Base-by-base conservation (phyloP, 169 alveolate species). In the Amoebophrya sp. region DNA sequence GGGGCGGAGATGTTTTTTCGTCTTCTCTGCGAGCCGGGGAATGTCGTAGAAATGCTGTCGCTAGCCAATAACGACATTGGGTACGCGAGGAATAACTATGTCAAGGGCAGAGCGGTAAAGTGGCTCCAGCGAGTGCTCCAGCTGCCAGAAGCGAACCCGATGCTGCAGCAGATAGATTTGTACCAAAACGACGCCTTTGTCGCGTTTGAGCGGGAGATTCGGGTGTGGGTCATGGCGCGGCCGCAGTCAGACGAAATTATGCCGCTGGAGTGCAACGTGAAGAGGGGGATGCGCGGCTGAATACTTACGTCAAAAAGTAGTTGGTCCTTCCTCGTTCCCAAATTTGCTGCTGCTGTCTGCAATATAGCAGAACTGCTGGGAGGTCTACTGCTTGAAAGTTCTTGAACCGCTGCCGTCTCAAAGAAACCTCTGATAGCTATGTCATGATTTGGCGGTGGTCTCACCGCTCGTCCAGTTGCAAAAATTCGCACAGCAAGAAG, bases 1-100 rank as follows among this genome's bases (percentile, higher is more conserved):
- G 83, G 83, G 39, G 83, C 83, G 83, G 83, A 66, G 83, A 66
- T 66, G 83, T 66, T 66, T 25, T 66, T 66, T 25, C 83, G 83
- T 2, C 18, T 66, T 0, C 83, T 66, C 35, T 66, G 83, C 83
- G 83, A 66, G 83, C 83, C 83, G 83, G 83, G 83, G 83, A 66
- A 66, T 25, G 83, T 66, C 7, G 83, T 66, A 1, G 83, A 66
- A 25, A 66, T 66, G 29, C 35, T 66, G 83, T 12, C 35, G 35
- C 35, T 66, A n/a, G 83, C 83, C 1, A 66, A 66, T 25, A 25
- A n/a, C 83, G 83, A 66, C 83, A 66, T 66, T 25, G 83, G 83
- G 32, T 66, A 66, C 35, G 83, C 83, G 35, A 2, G 83, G 83
- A 66, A 66, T 25, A 66, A 66, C 83, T 66, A 66, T 25, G 83